Base-by-base conservation (phyloP, 1,284 basidiomycete species). In the Apiotrichum brassicae region DNA sequence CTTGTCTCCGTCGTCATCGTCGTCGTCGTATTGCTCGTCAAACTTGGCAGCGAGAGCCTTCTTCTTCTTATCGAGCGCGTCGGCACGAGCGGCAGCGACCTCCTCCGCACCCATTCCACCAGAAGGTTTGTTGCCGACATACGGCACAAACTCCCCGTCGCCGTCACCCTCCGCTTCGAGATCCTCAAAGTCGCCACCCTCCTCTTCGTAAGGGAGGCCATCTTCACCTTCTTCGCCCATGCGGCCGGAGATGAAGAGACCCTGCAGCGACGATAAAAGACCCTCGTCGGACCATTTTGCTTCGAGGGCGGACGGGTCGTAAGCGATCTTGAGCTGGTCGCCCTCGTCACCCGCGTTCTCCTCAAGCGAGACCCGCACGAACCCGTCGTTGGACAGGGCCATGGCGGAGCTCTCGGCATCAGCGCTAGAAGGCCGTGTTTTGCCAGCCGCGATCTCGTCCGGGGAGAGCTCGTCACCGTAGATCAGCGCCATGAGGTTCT, bases 11-110 rank as follows among this genome's bases (percentile, higher is more conserved):
- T 80, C 76, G 16, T 78, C 77, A 52, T 87, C 86, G 41, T 39
- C 52, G 63, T 92, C 90, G 68, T 97, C 92, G 71, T 97, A 97
- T 72, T 95, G 87, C 65, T 92, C 88, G 75, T 98, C 89, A 68
- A 97, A 97, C 69, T 94, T 94, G 58, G 85, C 83, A 72, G 97
- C 97, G 51, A 97, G 79, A 1, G 81, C 82, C 61, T 86, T 89
- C 75, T 97, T 97, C 76, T 95, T 97, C 36, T 81, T 80, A 6
- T 85, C 82, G 25, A 97, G 81, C 1, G 80, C 75, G 2, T 79
- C 77, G 6, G 80, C 81, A 26, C 78, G 75, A 1, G 76, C 63
- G 2, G 73, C 66, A 48, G 79, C 79, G 39, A 62, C 47, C 40
- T 65, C 63, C 40, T 55, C 51, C 24, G 50, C 47, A 11, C 43